phyloP scores from a whole-genome alignment of 164 flowering plant species.

The Dillenia suffruticosa region DNA sequence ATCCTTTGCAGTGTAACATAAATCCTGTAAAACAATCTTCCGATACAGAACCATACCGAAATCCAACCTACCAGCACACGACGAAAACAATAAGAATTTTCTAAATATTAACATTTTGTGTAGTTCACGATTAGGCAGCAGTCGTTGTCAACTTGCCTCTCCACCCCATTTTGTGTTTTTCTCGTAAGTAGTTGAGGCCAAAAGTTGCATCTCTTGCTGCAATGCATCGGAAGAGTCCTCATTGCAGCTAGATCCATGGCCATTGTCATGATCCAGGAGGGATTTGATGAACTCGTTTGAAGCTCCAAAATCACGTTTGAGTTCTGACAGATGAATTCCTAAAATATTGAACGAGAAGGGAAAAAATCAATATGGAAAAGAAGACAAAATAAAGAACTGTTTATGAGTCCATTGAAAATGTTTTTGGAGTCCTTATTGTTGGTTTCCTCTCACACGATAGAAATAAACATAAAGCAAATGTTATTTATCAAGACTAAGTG shows the following conservation, averaged over 20 bases:
- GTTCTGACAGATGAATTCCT: neutral
- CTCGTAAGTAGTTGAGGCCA: conserved; percentile 25
- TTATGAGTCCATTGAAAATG: no score
- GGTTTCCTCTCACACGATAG: no score
- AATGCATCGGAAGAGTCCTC: neutral
- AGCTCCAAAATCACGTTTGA: neutral
- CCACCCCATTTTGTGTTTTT: conserved; percentile 32
- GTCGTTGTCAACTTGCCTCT: conserved; percentile 12
- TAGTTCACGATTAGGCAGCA: no score
- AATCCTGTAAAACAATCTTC: conserved; percentile 27
- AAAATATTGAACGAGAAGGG: neutral
- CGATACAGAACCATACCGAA: conserved; percentile 14
- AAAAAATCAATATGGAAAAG: neutral
- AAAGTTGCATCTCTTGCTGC: conserved; percentile 19
- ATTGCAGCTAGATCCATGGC: no score
- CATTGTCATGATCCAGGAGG: neutral
- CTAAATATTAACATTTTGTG: neutral
- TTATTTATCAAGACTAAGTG: no score
- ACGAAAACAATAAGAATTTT: neutral
- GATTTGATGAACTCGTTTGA: neutral
- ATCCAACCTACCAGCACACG: conserved; percentile 22
- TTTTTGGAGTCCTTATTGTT: no score
- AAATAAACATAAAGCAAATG: no score
- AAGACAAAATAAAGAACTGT: no score
- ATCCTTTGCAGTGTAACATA: conserved; percentile 31